A percentile compares a stretch with the other conserved stretches of the same genome.
Conservation (phyloP, 805 yeast genomes). For the Saturnispora halmiae region DNA sequence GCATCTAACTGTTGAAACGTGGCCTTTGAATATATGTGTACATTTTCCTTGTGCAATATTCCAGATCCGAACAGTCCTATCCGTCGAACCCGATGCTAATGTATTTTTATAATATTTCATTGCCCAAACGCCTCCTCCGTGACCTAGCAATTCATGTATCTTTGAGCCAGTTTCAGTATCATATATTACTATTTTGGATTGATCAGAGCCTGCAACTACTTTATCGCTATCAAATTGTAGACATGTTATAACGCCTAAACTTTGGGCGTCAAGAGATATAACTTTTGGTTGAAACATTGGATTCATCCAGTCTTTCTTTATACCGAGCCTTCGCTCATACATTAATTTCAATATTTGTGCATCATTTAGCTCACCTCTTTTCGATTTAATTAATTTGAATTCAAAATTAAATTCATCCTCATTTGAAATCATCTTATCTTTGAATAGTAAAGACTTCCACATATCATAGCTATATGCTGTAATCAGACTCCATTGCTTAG, state of each 20-base stretch:
- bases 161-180: constrained; percentile 65
- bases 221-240: constrained; percentile 85
- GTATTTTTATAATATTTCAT: constrained; percentile 76
- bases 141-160: constrained; percentile 62
- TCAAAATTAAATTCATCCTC: constrained; percentile 35
- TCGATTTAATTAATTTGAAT: constrained; percentile 14
- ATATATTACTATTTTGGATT: constrained; percentile 70
- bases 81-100: constrained; percentile 89
- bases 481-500: constrained; percentile 59
- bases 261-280: constrained; percentile 60
- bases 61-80: constrained; percentile 91
- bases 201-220: constrained; percentile 90
- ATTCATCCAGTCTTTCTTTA: constrained; percentile 72
- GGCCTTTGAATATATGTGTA: constrained; percentile 87
- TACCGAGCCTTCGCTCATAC: constrained; percentile 50
- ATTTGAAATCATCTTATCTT: constrained; percentile 50
- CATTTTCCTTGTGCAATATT: constrained; percentile 75
- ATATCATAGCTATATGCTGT: constrained; percentile 49
- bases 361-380: constrained; percentile 10
- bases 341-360: constrained; percentile 26
- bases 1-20: constrained; percentile 88
- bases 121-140: constrained; percentile 99
- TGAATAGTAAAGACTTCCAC: constrained; percentile 60
- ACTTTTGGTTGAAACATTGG: constrained; percentile 60
- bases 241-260: constrained; percentile 79